Conservation (phyloP, 805 yeast species). For the Saccharomyces eubayanus region DNA sequence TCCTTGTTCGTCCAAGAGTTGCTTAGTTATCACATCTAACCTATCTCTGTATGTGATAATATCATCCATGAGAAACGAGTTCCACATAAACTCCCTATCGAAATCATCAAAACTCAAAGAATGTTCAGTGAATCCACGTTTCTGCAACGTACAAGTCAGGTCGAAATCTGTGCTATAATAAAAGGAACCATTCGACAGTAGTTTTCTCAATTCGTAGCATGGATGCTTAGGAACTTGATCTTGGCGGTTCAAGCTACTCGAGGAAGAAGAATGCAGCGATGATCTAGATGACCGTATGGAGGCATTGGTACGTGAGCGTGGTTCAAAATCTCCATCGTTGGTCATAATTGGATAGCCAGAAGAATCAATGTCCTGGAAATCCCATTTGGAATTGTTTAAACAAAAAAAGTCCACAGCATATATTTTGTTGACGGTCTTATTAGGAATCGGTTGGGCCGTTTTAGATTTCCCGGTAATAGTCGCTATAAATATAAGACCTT, state of each 20-base stretch:
- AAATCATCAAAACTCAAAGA: conserved; percentile 47
- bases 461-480: conserved; percentile 66
- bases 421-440: conserved; percentile 72
- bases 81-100: conserved; percentile 93
- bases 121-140: conserved; percentile 48
- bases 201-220: conserved; percentile 66
- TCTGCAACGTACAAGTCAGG: conserved; percentile 75
- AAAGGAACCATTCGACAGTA: conserved; percentile 80
- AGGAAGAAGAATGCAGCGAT: conserved; percentile 34
- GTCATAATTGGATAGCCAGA: conserved; percentile 53
- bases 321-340: not conserved
- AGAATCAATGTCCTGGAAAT: conserved; percentile 59
- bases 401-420: conserved; percentile 79
- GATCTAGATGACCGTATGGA: not conserved
- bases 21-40: conserved; percentile 49
- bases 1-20: conserved; percentile 60
- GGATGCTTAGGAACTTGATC: conserved; percentile 57
- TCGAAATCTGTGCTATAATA: conserved; percentile 90
- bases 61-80: conserved; percentile 79
- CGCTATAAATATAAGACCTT: conserved; percentile 61
- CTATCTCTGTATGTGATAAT: conserved; percentile 64
- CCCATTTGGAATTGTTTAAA: conserved; percentile 67
- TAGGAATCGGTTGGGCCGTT: conserved; percentile 75
- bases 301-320: conserved; percentile 1
- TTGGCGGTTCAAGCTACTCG: conserved; percentile 1